Base-by-base conservation (phyloP, 306 rosid genomes). In the Rosa rugosa region DNA sequence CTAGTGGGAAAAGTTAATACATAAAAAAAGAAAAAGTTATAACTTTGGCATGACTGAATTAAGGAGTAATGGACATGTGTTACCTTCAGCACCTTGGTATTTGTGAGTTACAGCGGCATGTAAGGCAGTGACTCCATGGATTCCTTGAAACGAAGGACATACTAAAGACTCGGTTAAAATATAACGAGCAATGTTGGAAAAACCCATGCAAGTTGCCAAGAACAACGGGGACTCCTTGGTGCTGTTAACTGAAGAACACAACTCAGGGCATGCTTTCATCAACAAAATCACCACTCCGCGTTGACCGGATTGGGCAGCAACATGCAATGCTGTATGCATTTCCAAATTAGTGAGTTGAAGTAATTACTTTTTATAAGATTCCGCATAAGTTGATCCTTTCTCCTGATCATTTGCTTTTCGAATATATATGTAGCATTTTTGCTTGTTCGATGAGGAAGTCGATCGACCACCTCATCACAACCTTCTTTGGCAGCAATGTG, bases 141-240 rank as follows among this genome's bases (percentile, higher is more conserved):
- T 49, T 49, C 54, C 54, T 12, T 49, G 17, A 14, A 49, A 49
- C 1, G 54, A 49, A 49, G 54, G 4, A 38, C 2, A 20, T 22
- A 31, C 34, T 1, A 31, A 31, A 31, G 53, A 49, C 53, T 53
- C 45, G 5, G 44, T 22, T 31, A 78, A n/a, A 9, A 78, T 56
- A 27, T 5, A 3, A 18, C 3, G 8, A 45, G 77, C 62, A 31
- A 47, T 27, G 3, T 27, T 13, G 7, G 9, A 45, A 11, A 42
- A 57, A 5, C 49, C 62, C 20, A 25, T 34, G 18, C 72, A 38
- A 34, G 63, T 69, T 6, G 77, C 82, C 8, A 79, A 8, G 47
- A 57, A 71, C 27, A 60, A 44, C 0, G 82, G 77, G 1, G 82
- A 79, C 20, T 79, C 82, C 1, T 50, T 44, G 9, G 62, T 71